Evolutionary conservation across 148 eudicot species (phyloP).

Genomic region (Persicaria tinctoria): DNA sequence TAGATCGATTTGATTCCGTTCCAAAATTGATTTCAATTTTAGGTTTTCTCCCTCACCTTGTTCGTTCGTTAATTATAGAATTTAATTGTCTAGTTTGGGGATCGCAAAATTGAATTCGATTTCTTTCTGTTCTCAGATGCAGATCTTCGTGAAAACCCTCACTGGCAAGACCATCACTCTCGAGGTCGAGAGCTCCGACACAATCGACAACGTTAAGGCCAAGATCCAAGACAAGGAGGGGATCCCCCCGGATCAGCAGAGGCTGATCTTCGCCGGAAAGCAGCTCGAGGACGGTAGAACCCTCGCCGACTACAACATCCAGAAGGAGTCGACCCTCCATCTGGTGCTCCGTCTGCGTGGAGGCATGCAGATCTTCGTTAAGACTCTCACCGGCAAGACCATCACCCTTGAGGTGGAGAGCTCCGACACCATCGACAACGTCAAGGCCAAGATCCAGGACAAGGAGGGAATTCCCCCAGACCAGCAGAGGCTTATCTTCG

Average conservation of each 20-base stretch:
- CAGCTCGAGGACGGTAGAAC: slow-evolving; percentile 8
- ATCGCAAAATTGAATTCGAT: neutral
- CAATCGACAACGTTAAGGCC: slow-evolving; percentile 13
- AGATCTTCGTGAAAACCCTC: slow-evolving; percentile 10
- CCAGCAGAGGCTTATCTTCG: slow-evolving; percentile 26
- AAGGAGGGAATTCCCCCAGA: slow-evolving; percentile 27
- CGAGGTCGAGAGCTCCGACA: slow-evolving; percentile 15
- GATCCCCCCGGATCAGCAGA: slow-evolving; percentile 25
- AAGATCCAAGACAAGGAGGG: slow-evolving; percentile 27
- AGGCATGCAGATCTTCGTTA: slow-evolving; percentile 11
- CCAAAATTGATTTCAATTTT: neutral
- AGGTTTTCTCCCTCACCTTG: neutral
- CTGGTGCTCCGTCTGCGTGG: slow-evolving; percentile 11
- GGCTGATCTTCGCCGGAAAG: slow-evolving; percentile 21
- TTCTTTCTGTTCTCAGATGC: neutral
- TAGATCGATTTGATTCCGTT: too few species aligned
- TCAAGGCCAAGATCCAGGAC: slow-evolving; percentile 25
- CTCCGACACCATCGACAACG: slow-evolving; percentile 14
- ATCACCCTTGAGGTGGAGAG: slow-evolving; percentile 12
- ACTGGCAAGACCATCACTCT: slow-evolving; percentile 14
- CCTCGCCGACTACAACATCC: slow-evolving; percentile 11
- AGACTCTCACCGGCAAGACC: slow-evolving; percentile 9
- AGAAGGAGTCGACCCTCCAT: slow-evolving; percentile 11
- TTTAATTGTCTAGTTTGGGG: neutral
- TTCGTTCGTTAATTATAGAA: neutral